Percentiles rank a stretch among this genome's conserved stretches.
phyloP scores from a whole-genome alignment of 2,329 filamentous ascomycete genomes.

The Fonsecaea pedrosoi region DNA sequence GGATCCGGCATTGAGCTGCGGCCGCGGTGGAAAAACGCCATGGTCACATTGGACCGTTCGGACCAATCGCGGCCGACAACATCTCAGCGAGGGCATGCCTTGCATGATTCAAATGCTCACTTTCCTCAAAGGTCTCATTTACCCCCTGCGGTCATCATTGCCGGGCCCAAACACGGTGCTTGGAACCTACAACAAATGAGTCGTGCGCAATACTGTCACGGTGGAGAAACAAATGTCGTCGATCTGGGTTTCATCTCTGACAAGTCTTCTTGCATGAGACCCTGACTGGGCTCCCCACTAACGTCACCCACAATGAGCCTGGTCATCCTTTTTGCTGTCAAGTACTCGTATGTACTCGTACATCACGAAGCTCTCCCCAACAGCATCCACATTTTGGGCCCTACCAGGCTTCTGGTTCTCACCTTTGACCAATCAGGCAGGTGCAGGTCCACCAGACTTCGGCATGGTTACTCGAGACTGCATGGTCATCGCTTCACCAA shows the following conservation, averaged over 20 bases:
- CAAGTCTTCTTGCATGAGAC: constrained; percentile 2
- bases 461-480: constrained; percentile 10
- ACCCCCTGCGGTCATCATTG: constrained; percentile 16
- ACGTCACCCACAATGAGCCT: constrained; percentile 1
- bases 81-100: not conserved
- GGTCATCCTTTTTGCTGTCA: not conserved
- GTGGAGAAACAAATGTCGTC: constrained; percentile 7
- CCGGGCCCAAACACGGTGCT: not conserved
- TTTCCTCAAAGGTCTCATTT: not conserved
- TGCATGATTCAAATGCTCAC: not conserved
- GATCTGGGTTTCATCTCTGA: constrained; percentile 3
- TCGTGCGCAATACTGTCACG: not conserved
- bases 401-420: constrained; percentile 4
- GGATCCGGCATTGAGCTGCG: not conserved
- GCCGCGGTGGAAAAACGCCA: not conserved
- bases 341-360: not conserved
- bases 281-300: constrained; percentile 10
- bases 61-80: constrained; percentile 8
- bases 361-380: not conserved
- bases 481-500: constrained; percentile 11
- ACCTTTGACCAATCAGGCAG: constrained; percentile 1
- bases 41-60: not conserved
- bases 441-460: not conserved
- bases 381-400: constrained; percentile 11
- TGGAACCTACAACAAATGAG: not conserved